Conservation (phyloP, 2,329 filamentous ascomycete genomes). For the Monascus ruber region DNA sequence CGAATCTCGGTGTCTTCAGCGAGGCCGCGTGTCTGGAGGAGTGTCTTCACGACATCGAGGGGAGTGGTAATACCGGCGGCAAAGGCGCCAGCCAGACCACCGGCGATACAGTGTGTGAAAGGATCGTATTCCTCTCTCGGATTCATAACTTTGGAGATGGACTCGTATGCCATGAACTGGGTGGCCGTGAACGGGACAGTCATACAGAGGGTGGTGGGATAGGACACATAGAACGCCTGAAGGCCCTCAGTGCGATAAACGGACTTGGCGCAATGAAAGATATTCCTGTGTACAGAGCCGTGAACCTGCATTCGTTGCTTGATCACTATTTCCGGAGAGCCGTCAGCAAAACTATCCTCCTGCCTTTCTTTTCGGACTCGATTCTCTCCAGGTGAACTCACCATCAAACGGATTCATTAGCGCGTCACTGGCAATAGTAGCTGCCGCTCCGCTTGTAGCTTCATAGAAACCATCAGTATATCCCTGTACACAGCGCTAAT, state of each 20-base stretch:
- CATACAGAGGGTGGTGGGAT: conserved; percentile 96
- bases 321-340: conserved; percentile 54
- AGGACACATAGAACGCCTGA: conserved; percentile 92
- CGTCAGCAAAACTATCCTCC: neutral
- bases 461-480: conserved; percentile 15
- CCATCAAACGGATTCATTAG: conserved; percentile 99
- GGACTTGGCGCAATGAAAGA: conserved; percentile 74
- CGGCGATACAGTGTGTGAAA: conserved; percentile 83
- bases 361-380: neutral
- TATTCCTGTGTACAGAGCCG: conserved; percentile 81
- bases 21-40: conserved; percentile 84
- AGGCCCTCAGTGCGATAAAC: conserved; percentile 83
- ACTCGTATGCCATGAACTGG: conserved; percentile 96
- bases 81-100: conserved; percentile 83
- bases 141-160: conserved; percentile 88
- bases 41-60: conserved; percentile 95
- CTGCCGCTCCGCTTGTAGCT: conserved; percentile 88
- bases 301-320: conserved; percentile 99
- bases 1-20: conserved; percentile 70
- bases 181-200: conserved; percentile 95
- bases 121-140: conserved; percentile 71
- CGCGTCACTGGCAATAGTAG: conserved; percentile 93
- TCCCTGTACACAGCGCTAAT: conserved; percentile 2
- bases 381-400: conserved; percentile 34
- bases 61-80: conserved; percentile 91